phyloP scores from a whole-genome alignment of 345 rosid species.

The Litchi chinensis region DNA sequence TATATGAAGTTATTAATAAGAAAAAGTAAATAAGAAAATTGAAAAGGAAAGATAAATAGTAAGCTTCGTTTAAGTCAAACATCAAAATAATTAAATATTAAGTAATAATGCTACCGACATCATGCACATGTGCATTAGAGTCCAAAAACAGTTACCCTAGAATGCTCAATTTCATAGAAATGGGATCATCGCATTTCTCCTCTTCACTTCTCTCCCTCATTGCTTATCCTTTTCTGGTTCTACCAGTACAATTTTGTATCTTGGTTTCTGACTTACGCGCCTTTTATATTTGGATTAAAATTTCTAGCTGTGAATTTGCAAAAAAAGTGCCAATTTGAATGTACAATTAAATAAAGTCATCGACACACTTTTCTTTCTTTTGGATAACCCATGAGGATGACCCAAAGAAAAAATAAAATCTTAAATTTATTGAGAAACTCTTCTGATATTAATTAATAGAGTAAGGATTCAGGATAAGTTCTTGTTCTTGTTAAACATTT shows the following conservation, averaged over 20 bases:
- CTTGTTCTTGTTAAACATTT: too few relatives aligned
- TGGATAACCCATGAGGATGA: too few relatives aligned
- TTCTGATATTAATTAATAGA: too few relatives aligned
- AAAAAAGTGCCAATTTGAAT: background rate
- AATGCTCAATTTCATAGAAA: constrained; percentile 11
- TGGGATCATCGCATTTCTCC: background rate
- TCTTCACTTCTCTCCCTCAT: background rate
- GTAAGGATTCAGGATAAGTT: too few relatives aligned
- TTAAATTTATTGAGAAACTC: background rate
- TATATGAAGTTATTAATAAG: background rate
- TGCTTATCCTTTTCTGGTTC: background rate
- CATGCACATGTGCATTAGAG: constrained; percentile 21
- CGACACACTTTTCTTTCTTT: background rate
- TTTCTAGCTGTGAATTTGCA: background rate
- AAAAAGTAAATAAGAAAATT: background rate
- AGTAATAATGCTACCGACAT: constrained; percentile 21
- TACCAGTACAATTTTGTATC: background rate
- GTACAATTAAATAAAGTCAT: background rate
- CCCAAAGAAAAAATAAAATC: too few relatives aligned
- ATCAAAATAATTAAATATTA: constrained; percentile 8
- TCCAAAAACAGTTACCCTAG: constrained; percentile 13
- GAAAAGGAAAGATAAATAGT: background rate
- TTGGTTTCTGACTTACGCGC: background rate
- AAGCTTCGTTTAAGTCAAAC: background rate
- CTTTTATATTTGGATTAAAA: background rate